A percentile compares a stretch with the other conserved stretches of the same genome.
phyloP scores from a whole-genome alignment of 2,329 filamentous ascomycete genomes.

The Fusarium veterinarium region DNA sequence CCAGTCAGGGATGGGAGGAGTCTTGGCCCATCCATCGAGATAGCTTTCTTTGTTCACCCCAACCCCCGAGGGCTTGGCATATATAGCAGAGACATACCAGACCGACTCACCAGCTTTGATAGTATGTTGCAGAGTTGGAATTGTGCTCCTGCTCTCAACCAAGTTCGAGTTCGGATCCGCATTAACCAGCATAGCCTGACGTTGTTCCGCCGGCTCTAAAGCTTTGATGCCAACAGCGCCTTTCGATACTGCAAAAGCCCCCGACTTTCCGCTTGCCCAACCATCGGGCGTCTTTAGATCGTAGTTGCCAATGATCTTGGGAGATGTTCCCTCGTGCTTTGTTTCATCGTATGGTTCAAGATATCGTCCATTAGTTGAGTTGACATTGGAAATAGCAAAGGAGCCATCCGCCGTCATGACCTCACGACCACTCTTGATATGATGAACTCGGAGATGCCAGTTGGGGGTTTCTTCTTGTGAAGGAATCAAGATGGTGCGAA shows the following conservation, averaged over 20 bases:
- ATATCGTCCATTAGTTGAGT: constrained; percentile 60
- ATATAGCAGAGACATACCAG: constrained; percentile 79
- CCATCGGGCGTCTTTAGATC: constrained; percentile 66
- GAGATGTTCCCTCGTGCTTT: constrained; percentile 62
- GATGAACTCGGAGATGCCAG: constrained; percentile 77
- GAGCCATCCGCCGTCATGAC: constrained; percentile 79
- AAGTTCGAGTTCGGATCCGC: constrained; percentile 85
- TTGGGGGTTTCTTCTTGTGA: constrained; percentile 68
- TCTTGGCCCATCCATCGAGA: constrained; percentile 69
- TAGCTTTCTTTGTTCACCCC: constrained; percentile 65
- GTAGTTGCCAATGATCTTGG: constrained; percentile 70
- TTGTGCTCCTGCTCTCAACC: constrained; percentile 75
- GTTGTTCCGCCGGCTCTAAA: constrained; percentile 60
- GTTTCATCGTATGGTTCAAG: constrained; percentile 61
- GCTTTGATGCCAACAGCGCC: constrained; percentile 69
- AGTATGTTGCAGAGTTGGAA: constrained; percentile 75
- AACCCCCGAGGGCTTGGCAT: constrained; percentile 71
- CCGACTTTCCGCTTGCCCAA: constrained; percentile 61
- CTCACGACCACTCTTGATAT: constrained; percentile 68
- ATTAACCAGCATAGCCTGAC: constrained; percentile 74
- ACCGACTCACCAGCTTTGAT: constrained; percentile 66
- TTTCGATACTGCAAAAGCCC: constrained; percentile 68
- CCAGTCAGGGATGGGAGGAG: constrained; percentile 71
- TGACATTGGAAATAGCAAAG: constrained; percentile 74
- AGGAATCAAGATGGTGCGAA: constrained; percentile 74